Percentiles rank a stretch among this genome's conserved stretches.
Evolutionary conservation across 2,329 filamentous ascomycete species (phyloP).

Genomic region (Dactylellina sp.): DNA sequence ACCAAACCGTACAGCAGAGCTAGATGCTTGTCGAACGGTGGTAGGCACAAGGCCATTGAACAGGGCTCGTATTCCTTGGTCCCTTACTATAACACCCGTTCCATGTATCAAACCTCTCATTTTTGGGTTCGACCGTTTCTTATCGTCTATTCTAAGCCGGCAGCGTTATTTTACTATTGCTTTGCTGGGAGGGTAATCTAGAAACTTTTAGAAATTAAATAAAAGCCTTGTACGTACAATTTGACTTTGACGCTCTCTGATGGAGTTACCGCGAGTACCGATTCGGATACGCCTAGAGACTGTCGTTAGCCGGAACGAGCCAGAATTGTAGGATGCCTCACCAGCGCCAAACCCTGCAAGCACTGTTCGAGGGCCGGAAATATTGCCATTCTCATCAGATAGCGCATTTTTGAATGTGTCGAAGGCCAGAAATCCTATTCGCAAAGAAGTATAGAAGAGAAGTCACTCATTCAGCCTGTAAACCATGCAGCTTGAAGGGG

Average conservation of each 20-base stretch:
- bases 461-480: too few species aligned
- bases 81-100: slow-evolving; percentile 83
- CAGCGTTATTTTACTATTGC: neutral
- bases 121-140: slow-evolving; percentile 80
- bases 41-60: slow-evolving; percentile 98
- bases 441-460: neutral
- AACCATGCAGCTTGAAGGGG: too few species aligned
- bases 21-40: slow-evolving; percentile 92
- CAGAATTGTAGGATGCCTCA: neutral
- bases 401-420: slow-evolving; percentile 91
- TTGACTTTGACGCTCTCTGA: slow-evolving; percentile 99
- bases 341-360: slow-evolving; percentile 94
- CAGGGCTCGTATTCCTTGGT: slow-evolving; percentile 89
- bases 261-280: slow-evolving; percentile 89
- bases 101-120: slow-evolving; percentile 94
- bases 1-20: slow-evolving; percentile 90
- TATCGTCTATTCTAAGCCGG: slow-evolving; percentile 80
- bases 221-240: slow-evolving; percentile 68
- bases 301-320: neutral
- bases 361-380: slow-evolving; percentile 89
- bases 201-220: neutral
- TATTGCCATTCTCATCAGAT: slow-evolving; percentile 84
- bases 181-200: too few species aligned
- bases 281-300: slow-evolving; percentile 77
- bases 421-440: slow-evolving; percentile 87